Percentiles rank a stretch among this genome's conserved stretches.
Conservation (phyloP, 176 grass and related monocot genomes). For the Leersia perrieri region DNA sequence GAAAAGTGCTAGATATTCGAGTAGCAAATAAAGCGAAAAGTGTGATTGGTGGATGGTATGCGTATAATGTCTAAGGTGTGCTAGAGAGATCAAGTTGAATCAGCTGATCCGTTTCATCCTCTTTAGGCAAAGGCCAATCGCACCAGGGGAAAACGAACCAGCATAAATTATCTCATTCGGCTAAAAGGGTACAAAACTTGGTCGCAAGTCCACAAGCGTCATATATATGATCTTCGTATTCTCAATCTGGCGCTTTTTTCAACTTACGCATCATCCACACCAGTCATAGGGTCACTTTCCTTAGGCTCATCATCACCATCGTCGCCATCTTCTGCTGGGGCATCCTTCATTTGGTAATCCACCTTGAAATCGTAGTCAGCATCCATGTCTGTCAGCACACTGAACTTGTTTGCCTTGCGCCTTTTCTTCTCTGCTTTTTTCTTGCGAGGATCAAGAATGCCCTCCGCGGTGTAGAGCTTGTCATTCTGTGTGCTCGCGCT, state of each 20-base stretch:
- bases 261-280: constrained; percentile 41
- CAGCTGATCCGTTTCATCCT: no score
- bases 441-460: constrained; percentile 78
- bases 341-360: constrained; percentile 51
- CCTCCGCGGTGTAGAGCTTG: constrained; percentile 71
- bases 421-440: constrained; percentile 56
- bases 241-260: background rate
- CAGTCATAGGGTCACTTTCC: constrained; percentile 42
- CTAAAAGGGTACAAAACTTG: background rate
- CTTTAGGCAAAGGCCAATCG: no score
- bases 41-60: no score
- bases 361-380: constrained; percentile 52
- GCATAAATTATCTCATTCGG: background rate
- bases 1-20: no score
- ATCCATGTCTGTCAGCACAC: constrained; percentile 35
- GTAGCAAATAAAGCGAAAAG: no score
- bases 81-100: no score
- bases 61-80: no score
- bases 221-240: background rate
- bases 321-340: constrained; percentile 9
- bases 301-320: constrained; percentile 17
- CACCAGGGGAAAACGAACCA: background rate
- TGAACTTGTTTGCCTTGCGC: constrained; percentile 43
- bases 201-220: background rate
- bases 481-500: constrained; percentile 46